Base-by-base conservation (phyloP, 2,329 filamentous ascomycete species). In the Madurella fahalii region DNA sequence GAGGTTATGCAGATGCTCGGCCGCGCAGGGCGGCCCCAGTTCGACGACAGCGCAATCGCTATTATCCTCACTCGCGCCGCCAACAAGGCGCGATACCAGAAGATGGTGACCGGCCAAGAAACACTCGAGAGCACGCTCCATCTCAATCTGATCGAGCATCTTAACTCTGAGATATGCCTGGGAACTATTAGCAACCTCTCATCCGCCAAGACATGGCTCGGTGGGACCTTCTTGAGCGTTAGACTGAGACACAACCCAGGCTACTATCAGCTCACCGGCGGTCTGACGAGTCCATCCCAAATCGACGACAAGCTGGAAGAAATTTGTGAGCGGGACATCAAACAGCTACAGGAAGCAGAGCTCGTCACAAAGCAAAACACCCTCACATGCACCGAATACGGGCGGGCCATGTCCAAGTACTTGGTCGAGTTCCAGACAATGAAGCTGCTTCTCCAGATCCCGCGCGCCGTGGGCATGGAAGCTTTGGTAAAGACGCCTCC, bases 1-100 rank as follows among this genome's bases (percentile, higher is more conserved):
- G 90, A 95, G 61, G 80, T 93, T 58, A 93, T 93, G 86, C 90
- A 95, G 64, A 95, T 95, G 90, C 80, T 95, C 47, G 90, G 90
- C 7, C 83, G 90, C 59, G 90, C 90, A 48, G 90, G 90, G 1
- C 78, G 90, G 17, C 90, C 90, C 5, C 90, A 95, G 64, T 95
- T 92, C 58, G 90, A 93, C 62, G 78, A 83, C 47, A 88, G 75
- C 54, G 90, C 88, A 2, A 79, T 84, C 40, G 90, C 88, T 11
- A 84, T 94, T 15, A 92, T 95, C 52, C 82, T 95, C 74, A 94
- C 90, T 0, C 80, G 82, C 20, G 74, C 77, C n/a, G 74, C 83
- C 4, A 86, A 85, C 47, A 80, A 82, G 5, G 64, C 76, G 2
- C 78, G 81, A 47, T 95, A 94, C 64, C 82, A 91, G 61, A 83